Conservation (phyloP, 73 alveolate genomes). For the Paramecium tetraurelia region DNA sequence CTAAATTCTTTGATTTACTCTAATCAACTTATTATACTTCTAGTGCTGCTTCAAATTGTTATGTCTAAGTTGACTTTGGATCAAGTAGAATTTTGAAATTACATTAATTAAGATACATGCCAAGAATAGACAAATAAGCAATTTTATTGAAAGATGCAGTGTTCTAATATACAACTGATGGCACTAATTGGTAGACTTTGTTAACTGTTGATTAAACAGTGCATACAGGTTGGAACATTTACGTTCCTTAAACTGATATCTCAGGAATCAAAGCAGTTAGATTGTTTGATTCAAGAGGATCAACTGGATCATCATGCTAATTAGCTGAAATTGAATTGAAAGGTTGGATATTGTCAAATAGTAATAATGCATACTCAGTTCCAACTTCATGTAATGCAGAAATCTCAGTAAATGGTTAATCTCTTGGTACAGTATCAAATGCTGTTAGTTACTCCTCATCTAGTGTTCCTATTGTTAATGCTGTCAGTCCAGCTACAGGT, state of each 20-base stretch:
- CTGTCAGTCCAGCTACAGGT: constrained; percentile 37
- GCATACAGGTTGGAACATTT: constrained; percentile 52
- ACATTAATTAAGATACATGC: constrained; percentile 10
- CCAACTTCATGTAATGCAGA: constrained; percentile 21
- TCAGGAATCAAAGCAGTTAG: neutral
- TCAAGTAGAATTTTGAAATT: neutral
- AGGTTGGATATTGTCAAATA: constrained; percentile 16
- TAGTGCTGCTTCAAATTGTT: constrained; percentile 19
- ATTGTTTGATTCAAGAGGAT: constrained; percentile 39
- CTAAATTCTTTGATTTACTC: neutral
- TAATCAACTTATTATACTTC: neutral
- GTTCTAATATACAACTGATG: constrained; percentile 50
- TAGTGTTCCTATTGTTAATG: neutral
- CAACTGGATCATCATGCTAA: constrained; percentile 25
- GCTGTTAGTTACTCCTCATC: neutral
- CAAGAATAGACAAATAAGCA: constrained; percentile 33
- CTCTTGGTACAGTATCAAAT: neutral
- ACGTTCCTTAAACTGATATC: constrained; percentile 19
- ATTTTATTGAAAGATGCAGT: constrained; percentile 9
- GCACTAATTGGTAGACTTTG: constrained; percentile 11
- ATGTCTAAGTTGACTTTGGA: neutral
- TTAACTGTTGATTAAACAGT: constrained; percentile 32
- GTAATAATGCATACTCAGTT: neutral
- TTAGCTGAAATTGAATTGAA: constrained; percentile 56
- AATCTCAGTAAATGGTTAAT: constrained; percentile 1